Conservation (phyloP, 768 basidiomycete species). For the Pisolithus marmoratus region DNA sequence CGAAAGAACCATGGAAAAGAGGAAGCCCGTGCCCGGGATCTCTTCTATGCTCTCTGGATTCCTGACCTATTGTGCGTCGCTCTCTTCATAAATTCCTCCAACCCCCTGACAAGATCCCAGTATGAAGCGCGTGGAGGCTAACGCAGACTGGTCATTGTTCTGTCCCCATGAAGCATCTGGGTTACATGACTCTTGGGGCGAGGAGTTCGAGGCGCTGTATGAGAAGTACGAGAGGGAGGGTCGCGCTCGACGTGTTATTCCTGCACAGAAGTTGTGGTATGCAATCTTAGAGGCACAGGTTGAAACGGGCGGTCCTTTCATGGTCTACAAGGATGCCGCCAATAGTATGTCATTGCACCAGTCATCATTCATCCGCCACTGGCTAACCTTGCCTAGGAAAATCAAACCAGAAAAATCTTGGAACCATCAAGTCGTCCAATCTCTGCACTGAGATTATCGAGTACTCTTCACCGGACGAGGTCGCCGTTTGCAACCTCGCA, state of each 20-base stretch:
- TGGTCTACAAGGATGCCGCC: slow-evolving; percentile 96
- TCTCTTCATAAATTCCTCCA: background rate
- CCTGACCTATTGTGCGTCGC: slow-evolving; percentile 84
- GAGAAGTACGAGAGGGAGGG: slow-evolving; percentile 88
- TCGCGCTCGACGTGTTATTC: slow-evolving; percentile 73
- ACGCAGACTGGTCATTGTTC: slow-evolving; percentile 92
- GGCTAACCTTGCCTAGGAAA: slow-evolving; percentile 52
- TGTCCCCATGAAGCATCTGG: slow-evolving; percentile 96
- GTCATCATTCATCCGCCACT: background rate
- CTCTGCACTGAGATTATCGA: slow-evolving; percentile 99
- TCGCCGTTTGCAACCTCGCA: slow-evolving; percentile 97
- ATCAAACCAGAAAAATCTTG: slow-evolving; percentile 97
- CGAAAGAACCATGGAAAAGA: slow-evolving; percentile 99
- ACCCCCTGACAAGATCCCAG: slow-evolving; percentile 30
- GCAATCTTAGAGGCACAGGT: slow-evolving; percentile 95
- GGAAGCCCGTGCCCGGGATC: slow-evolving; percentile 90
- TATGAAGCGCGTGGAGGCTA: slow-evolving; percentile 94
- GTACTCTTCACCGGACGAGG: slow-evolving; percentile 95
- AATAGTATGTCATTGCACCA: slow-evolving; percentile 52
- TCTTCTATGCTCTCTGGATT: slow-evolving; percentile 98
- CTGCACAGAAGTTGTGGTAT: slow-evolving; percentile 98
- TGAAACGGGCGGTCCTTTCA: slow-evolving; percentile 98
- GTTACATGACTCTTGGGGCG: slow-evolving; percentile 82
- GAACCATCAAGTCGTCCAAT: slow-evolving; percentile 99
- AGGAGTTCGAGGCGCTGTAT: slow-evolving; percentile 84